Evolutionary conservation across 2,329 filamentous ascomycete species (phyloP).

Genomic region (Aspergillus sp.): DNA sequence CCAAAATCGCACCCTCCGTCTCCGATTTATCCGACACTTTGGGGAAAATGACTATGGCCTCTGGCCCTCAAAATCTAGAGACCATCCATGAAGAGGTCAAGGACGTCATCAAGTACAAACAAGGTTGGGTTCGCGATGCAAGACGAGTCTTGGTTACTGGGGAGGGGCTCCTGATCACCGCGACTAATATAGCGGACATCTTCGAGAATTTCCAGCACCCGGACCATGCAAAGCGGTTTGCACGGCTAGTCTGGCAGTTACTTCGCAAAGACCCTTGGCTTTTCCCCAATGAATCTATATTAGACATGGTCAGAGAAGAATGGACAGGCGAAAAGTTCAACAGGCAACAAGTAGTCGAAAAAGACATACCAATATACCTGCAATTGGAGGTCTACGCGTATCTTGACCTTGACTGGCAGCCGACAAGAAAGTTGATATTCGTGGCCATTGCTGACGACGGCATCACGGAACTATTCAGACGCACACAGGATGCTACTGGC

Average conservation of each 20-base stretch:
- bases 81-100: background rate
- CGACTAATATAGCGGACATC: background rate
- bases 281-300: background rate
- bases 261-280: background rate
- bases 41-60: too few relatives aligned
- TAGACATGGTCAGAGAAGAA: background rate
- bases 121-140: background rate
- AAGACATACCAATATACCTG: background rate
- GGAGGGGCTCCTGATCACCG: background rate
- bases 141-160: background rate
- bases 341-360: too few relatives aligned
- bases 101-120: background rate
- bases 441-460: background rate
- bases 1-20: background rate
- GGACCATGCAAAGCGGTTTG: background rate
- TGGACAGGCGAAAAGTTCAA: background rate
- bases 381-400: background rate
- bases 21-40: background rate
- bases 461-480: background rate
- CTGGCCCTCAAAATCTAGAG: background rate
- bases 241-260: background rate
- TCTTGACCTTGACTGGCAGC: background rate
- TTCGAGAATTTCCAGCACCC: constrained; percentile 1
- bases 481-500: background rate
- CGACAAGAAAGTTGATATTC: background rate